Evolutionary conservation across 1,284 basidiomycete species (phyloP).

Genomic region (Tetrapyrgos nigripes): DNA sequence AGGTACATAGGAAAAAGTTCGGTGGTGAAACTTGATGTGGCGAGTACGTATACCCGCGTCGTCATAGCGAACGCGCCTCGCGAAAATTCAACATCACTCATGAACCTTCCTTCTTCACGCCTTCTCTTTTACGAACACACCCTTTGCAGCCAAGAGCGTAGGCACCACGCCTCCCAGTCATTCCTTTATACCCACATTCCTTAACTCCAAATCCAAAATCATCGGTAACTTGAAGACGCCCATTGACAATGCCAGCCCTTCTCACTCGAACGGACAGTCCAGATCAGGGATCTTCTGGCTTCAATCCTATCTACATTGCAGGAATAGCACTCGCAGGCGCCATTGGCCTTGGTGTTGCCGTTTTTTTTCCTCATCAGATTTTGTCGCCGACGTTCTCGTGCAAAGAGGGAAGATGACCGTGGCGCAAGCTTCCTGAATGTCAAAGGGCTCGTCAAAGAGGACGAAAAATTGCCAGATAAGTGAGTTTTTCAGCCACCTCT

Average conservation of each 20-base stretch:
- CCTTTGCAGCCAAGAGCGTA: no score
- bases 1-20: neutral
- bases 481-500: conserved; percentile 10
- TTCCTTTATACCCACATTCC: conserved; percentile 6
- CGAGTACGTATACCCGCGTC: neutral
- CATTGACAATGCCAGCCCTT: conserved; percentile 1
- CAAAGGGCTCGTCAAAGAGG: conserved; percentile 49
- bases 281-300: neutral
- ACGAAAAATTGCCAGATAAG: conserved; percentile 17
- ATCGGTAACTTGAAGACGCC: neutral
- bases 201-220: neutral
- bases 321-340: conserved; percentile 10
- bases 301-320: conserved; percentile 8
- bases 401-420: conserved; percentile 42
- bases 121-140: no score
- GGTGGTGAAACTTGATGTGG: no score
- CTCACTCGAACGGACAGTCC: conserved; percentile 3
- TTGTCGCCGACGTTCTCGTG: conserved; percentile 45
- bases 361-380: conserved; percentile 49
- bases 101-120: no score
- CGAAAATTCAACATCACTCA: no score
- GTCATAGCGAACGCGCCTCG: neutral
- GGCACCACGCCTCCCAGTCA: neutral
- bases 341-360: conserved; percentile 28
- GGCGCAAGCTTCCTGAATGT: conserved; percentile 54